Conservation (phyloP, 1,139 yeast species). For the Hemisphaericaspora subhashii region DNA sequence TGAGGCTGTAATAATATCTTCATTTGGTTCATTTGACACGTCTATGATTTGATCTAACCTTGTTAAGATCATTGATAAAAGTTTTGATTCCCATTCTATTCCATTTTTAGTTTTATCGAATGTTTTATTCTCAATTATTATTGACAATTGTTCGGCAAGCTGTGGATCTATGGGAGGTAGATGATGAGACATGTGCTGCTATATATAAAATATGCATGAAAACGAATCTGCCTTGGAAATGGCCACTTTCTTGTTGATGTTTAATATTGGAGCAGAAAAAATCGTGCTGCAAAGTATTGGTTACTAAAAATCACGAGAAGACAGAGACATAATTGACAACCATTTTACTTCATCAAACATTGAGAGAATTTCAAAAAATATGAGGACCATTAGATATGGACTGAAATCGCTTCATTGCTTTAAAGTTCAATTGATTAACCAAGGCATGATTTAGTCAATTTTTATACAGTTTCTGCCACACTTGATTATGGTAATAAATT, state of each 20-base stretch:
- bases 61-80: conserved; percentile 12
- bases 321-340: too few species aligned
- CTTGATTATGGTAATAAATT: too few species aligned
- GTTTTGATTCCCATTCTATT: conserved; percentile 12
- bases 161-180: conserved; percentile 13
- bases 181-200: neutral
- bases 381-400: too few species aligned
- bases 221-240: too few species aligned
- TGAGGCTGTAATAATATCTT: neutral
- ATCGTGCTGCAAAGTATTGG: neutral
- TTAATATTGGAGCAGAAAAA: neutral
- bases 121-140: conserved; percentile 9
- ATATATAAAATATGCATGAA: too few species aligned
- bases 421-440: too few species aligned
- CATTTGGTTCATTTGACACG: neutral
- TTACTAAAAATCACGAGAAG: too few species aligned
- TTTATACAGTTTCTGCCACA: too few species aligned
- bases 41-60: conserved; percentile 14
- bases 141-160: conserved; percentile 6
- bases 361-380: neutral
- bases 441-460: too few species aligned
- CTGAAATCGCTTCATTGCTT: too few species aligned
- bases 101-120: conserved; percentile 4
- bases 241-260: neutral
- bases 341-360: neutral